Percentiles rank a stretch among this genome's conserved stretches.
Conservation (phyloP, 495 filamentous ascomycete genomes). For the Penicillium desertorum region DNA sequence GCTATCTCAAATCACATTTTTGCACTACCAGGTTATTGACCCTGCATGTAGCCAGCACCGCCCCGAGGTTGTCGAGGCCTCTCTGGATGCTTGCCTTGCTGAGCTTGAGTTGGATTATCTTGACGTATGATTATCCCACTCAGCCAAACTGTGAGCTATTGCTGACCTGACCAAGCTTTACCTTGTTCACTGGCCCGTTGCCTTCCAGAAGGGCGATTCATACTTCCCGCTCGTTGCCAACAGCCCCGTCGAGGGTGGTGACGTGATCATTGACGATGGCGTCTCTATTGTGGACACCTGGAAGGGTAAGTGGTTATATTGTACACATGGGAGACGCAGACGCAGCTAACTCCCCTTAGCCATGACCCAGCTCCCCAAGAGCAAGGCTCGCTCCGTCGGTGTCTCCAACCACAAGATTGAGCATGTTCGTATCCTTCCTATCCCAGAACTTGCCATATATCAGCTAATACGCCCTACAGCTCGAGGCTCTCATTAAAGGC, state of each 20-base stretch:
- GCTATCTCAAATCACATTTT: background rate
- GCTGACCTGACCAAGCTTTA: conserved; percentile 38
- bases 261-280: conserved; percentile 44
- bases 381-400: conserved; percentile 51
- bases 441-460: background rate
- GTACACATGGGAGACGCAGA: background rate
- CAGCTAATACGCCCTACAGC: conserved; percentile 25
- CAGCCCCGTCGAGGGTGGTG: conserved; percentile 40
- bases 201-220: conserved; percentile 43
- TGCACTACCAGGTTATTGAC: conserved; percentile 7
- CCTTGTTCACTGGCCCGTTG: conserved; percentile 54
- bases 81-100: conserved; percentile 47
- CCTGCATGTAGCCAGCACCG: conserved; percentile 38
- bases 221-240: conserved; percentile 46
- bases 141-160: background rate
- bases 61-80: conserved; percentile 46
- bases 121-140: conserved; percentile 33
- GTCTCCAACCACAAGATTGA: conserved; percentile 51
- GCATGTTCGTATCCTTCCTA: conserved; percentile 33
- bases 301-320: conserved; percentile 33
- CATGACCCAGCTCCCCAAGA: conserved; percentile 53
- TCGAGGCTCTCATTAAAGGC: conserved; percentile 52
- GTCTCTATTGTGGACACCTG: conserved; percentile 54
- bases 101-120: conserved; percentile 52
- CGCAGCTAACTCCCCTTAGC: conserved; percentile 26